Percentiles rank a stretch among this genome's conserved stretches.
Conservation (phyloP, 2,329 filamentous ascomycete species). For the Xylariomycetidae sp. region DNA sequence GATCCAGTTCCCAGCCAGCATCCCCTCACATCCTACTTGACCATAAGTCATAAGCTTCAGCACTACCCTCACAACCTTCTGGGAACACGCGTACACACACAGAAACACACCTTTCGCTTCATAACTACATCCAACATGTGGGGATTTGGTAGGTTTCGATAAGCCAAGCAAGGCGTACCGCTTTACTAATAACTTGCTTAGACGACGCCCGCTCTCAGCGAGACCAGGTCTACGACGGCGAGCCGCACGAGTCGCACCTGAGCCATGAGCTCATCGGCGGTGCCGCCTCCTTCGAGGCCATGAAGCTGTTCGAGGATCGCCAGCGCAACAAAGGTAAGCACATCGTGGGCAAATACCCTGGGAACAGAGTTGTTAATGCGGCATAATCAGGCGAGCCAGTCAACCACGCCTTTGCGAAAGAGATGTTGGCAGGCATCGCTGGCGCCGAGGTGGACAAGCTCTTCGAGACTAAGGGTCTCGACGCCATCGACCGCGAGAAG, state of each 20-base stretch:
- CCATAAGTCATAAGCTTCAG: too few species aligned
- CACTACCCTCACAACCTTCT: background rate
- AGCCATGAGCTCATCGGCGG: slow-evolving; percentile 71
- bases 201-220: slow-evolving; percentile 37
- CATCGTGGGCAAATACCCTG: background rate
- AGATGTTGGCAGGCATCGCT: slow-evolving; percentile 65
- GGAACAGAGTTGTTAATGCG: background rate
- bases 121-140: too few species aligned
- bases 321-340: slow-evolving; percentile 61
- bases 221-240: slow-evolving; percentile 35
- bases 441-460: slow-evolving; percentile 73
- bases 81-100: too few species aligned
- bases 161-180: too few species aligned
- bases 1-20: too few species aligned
- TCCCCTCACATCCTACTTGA: too few species aligned
- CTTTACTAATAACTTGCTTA: too few species aligned
- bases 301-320: slow-evolving; percentile 73
- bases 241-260: slow-evolving; percentile 53
- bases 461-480: slow-evolving; percentile 62
- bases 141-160: too few species aligned
- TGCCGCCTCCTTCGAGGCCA: slow-evolving; percentile 70
- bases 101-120: too few species aligned
- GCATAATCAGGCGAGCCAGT: slow-evolving; percentile 57
- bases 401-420: slow-evolving; percentile 70
- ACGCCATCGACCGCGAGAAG: slow-evolving; percentile 50